A percentile compares a stretch with the other conserved stretches of the same genome.
These are phyloP conservation scores for Beauveria brongniartii DNA, from an alignment of 2,329 filamentous ascomycete genomes.

Conservation along the genomic window DNA sequence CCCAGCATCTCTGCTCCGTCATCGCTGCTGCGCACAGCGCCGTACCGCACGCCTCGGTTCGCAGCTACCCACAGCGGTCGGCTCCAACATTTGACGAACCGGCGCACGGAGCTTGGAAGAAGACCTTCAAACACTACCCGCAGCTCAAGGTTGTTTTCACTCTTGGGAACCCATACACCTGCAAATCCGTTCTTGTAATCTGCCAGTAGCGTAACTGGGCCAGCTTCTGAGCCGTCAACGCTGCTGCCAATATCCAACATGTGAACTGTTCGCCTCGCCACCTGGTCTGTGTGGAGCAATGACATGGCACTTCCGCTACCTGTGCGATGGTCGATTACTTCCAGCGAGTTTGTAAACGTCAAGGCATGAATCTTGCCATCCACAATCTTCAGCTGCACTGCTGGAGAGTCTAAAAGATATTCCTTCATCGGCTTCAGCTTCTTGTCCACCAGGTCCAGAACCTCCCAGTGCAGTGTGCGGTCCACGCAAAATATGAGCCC, in stretches of 20 bases:
- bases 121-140: conserved; percentile 46
- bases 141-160: conserved; percentile 32
- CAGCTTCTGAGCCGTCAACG: conserved; percentile 19
- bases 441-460: conserved; percentile 42
- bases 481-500: conserved; percentile 51
- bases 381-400: conserved; percentile 39
- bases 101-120: conserved; percentile 48
- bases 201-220: conserved; percentile 39
- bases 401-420: conserved; percentile 45
- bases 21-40: conserved; percentile 32
- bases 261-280: conserved; percentile 35
- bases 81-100: conserved; percentile 44
- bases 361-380: conserved; percentile 42
- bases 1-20: conserved; percentile 52
- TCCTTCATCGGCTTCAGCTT: conserved; percentile 40
- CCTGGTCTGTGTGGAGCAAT: conserved; percentile 37
- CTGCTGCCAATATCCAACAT: conserved; percentile 36
- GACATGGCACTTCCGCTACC: conserved; percentile 28
- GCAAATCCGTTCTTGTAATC: conserved; percentile 38
- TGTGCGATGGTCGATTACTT: conserved; percentile 42
- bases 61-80: conserved; percentile 42
- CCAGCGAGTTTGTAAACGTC: conserved; percentile 46
- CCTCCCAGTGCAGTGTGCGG: conserved; percentile 45
- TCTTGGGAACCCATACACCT: conserved; percentile 43
- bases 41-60: conserved; percentile 29